Evolutionary conservation across 495 filamentous ascomycete species (phyloP).

Genomic region (Xylaria castorea): DNA sequence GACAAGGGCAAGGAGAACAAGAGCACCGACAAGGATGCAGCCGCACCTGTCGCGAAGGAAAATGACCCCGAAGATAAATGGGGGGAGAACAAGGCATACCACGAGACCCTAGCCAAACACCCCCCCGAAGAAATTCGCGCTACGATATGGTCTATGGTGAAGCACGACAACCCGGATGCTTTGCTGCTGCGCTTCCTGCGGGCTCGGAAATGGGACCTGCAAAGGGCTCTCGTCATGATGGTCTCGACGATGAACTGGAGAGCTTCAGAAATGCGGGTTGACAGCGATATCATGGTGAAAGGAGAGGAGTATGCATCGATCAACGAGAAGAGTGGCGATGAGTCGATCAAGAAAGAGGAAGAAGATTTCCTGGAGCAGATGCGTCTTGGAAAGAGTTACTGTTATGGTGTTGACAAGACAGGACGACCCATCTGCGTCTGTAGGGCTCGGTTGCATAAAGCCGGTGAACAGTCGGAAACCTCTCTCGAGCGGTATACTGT

Average conservation of each 20-base stretch:
- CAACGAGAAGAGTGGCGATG: constrained; percentile 62
- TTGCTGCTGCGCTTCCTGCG: constrained; percentile 88
- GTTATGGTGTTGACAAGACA: constrained; percentile 85
- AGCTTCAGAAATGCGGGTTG: constrained; percentile 77
- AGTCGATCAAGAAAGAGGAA: constrained; percentile 67
- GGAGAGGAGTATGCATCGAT: constrained; percentile 74
- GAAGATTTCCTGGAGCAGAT: constrained; percentile 86
- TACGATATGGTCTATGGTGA: constrained; percentile 94
- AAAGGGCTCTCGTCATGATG: constrained; percentile 92
- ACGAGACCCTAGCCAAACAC: constrained; percentile 75
- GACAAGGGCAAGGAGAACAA: constrained; percentile 58
- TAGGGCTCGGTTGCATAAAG: constrained; percentile 78
- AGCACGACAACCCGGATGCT: constrained; percentile 91
- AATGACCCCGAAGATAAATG: constrained; percentile 86
- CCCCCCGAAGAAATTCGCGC: constrained; percentile 78
- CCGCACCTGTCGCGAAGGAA: constrained; percentile 46
- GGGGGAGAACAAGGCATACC: constrained; percentile 85
- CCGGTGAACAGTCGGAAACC: constrained; percentile 81
- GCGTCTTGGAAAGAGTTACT: constrained; percentile 90
- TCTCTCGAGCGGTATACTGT: constrained; percentile 88
- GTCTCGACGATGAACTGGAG: constrained; percentile 95
- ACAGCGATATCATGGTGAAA: constrained; percentile 81
- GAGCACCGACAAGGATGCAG: constrained; percentile 52
- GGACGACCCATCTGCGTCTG: constrained; percentile 90
- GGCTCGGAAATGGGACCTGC: constrained; percentile 94